Base-by-base conservation (phyloP, 306 rosid genomes). In the Corylus heterophylla region DNA sequence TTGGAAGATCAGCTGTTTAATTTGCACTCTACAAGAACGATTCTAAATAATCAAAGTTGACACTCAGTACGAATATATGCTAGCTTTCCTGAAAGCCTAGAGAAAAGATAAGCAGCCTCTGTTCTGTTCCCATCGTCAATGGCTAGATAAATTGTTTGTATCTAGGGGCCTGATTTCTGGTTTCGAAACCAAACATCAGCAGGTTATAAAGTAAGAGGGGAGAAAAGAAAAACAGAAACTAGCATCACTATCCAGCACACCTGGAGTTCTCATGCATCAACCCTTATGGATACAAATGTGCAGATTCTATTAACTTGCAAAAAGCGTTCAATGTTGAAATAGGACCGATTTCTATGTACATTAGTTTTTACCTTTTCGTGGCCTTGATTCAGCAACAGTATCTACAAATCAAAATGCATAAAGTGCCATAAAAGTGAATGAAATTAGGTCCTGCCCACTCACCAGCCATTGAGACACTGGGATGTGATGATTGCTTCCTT, bases 401-500 rank as follows among this genome's bases (percentile, higher is more conserved):
- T 42, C 55, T 50, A 11, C 51, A 74, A 61, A 74, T 74, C 66
- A 10, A 71, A 47, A 71, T 31, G 10, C 37, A 75, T 44, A 69
- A 17, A 56, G 52, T 12, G 37, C 47, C 54, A 77, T 51, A 73
- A 52, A 75, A 80, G 54, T 72, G 59, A 73, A 79, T 54, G 54
- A 82, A 76, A 76, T 48, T 80, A 48, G 74, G 49, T 86, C 63
- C 63, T 49, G 61, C 27, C 52, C 77, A 89, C 97, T 90, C 81
- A 95, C 99, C 99, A 95, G 90, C 99, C 99, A 89, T 95, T 95
- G 75, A 95, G 99, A 88, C 99, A 93, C 86, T 95, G 99, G 70
- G 99, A 93, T 31, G 98, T 95, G 79, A 95, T 95, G 85, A 95
- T 86, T 37, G 99, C 99, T 87, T 95, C 99, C 88, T 95, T 95